Evolutionary conservation across 106 monocot species (phyloP), one percentile per base, ranked within the genome.

Genomic region (Iris macrosiphon): DNA sequence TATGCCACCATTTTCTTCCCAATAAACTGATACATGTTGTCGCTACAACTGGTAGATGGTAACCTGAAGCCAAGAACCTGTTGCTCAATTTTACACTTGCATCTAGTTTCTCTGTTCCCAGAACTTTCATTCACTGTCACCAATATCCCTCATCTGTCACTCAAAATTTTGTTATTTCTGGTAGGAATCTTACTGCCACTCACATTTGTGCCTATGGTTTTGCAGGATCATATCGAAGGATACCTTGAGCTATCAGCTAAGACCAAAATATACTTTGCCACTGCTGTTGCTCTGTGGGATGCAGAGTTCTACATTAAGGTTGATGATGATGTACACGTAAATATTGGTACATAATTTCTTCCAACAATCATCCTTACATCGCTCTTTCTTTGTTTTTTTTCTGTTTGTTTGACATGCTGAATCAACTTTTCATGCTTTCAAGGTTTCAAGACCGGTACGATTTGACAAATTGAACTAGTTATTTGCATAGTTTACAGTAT

Each of bases 251-350:
- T 96, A 55, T 89, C 96, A 48, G 89, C 89, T 6, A 96, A 96
- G 54, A 96, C 90, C 25, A 96, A 83, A 66, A 63, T 62, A 72
- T 96, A 83, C 58, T 96, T 96, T 59, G 86, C 79, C 49, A 86
- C 96, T 24, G 96, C 96, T 46, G 77, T 86, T 2, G 66, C 89
- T 55, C 39, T 78, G 69, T 96, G 96, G 96, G 89, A 96, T 83
- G 96, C 96, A 39, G 90, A 90, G 18, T 96, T 90, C 55, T 96
- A 96, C 57, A 39, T 96, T 40, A 96, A 96, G 47, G 86, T 96
- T 38, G 96, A 96, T 72, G 96, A 96, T 62, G 96, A 96, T 73
- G 74, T 96, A 17, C 96, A 96, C 78, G 90, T 96, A 70, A 96
- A 96, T 73, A 90, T 96, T 66, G 96, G 96, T 96, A 37, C 16